Percentiles rank a stretch among this genome's conserved stretches.
phyloP scores from a whole-genome alignment of 2,329 filamentous ascomycete genomes.

The Monosporascus sp. region DNA sequence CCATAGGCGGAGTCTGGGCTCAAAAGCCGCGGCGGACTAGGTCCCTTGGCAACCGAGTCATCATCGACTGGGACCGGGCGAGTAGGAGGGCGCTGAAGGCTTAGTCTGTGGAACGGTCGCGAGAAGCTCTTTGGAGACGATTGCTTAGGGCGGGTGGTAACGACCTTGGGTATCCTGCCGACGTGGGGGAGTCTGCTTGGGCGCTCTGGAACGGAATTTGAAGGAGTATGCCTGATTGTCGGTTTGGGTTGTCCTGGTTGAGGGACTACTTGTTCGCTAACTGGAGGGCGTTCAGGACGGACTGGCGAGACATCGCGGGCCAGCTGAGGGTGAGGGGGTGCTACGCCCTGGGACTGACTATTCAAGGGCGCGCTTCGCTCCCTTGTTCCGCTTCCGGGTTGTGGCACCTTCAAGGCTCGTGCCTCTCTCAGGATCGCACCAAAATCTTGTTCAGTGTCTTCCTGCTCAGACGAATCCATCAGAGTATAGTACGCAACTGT shows the following conservation, averaged over 20 bases:
- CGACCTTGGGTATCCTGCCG: conserved; percentile 78
- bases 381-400: conserved; percentile 4
- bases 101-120: conserved; percentile 64
- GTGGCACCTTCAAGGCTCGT: conserved; percentile 26
- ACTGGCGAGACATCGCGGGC: not conserved
- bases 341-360: conserved; percentile 2
- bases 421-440: conserved; percentile 47
- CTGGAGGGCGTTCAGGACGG: not conserved
- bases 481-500: conserved; percentile 56
- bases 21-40: conserved; percentile 36
- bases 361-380: conserved; percentile 12
- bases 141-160: conserved; percentile 61
- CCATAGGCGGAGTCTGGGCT: conserved; percentile 34
- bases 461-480: conserved; percentile 53
- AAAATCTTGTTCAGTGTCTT: conserved; percentile 34
- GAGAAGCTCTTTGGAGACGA: conserved; percentile 78
- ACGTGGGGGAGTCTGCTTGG: conserved; percentile 72
- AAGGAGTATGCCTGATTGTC: not conserved
- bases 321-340: not conserved
- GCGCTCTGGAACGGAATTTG: conserved; percentile 17
- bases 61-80: conserved; percentile 23
- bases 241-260: conserved; percentile 1
- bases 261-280: not conserved
- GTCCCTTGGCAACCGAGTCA: conserved; percentile 43
- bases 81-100: conserved; percentile 34